These are phyloP conservation scores for Hypericum androsaemum DNA, from an alignment of 345 rosid genomes.

Conservation along the genomic window DNA sequence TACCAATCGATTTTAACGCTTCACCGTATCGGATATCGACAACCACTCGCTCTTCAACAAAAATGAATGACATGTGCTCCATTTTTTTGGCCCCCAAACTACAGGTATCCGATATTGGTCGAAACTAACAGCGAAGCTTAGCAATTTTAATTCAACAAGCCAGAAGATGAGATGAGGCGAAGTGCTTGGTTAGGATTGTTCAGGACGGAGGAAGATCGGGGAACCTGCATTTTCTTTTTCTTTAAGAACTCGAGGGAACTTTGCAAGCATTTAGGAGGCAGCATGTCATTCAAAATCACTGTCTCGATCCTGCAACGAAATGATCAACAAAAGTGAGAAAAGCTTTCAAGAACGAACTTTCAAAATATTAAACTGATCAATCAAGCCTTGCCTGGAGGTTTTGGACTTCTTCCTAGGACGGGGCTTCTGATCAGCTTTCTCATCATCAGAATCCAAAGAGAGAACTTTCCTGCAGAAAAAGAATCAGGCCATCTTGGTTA, in stretches of 20 bases:
- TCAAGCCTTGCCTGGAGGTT: constrained; percentile 44
- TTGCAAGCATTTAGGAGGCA: constrained; percentile 62
- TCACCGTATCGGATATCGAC: no score
- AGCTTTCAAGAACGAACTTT: not conserved
- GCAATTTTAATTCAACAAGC: constrained; percentile 36
- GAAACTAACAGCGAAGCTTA: not conserved
- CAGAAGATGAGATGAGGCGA: constrained; percentile 47
- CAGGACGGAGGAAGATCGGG: constrained; percentile 65
- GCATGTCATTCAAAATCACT: constrained; percentile 58
- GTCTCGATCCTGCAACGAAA: constrained; percentile 43
- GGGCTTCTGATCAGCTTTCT: constrained; percentile 26
- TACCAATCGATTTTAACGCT: no score
- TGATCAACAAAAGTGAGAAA: not conserved
- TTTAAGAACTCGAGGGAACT: constrained; percentile 72
- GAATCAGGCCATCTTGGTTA: not conserved
- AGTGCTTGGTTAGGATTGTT: constrained; percentile 71
- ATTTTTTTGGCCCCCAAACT: no score
- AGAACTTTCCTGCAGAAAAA: constrained; percentile 44
- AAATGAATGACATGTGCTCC: no score
- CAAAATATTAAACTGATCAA: not conserved
- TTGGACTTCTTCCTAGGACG: constrained; percentile 42
- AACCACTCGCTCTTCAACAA: no score
- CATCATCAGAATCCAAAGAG: constrained; percentile 52
- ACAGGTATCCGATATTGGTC: no score
- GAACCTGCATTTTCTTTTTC: constrained; percentile 63